A percentile compares a stretch with the other conserved stretches of the same genome.
Evolutionary conservation across 2,329 filamentous ascomycete species (phyloP).

Genomic region (Fusarium oxysporum): DNA sequence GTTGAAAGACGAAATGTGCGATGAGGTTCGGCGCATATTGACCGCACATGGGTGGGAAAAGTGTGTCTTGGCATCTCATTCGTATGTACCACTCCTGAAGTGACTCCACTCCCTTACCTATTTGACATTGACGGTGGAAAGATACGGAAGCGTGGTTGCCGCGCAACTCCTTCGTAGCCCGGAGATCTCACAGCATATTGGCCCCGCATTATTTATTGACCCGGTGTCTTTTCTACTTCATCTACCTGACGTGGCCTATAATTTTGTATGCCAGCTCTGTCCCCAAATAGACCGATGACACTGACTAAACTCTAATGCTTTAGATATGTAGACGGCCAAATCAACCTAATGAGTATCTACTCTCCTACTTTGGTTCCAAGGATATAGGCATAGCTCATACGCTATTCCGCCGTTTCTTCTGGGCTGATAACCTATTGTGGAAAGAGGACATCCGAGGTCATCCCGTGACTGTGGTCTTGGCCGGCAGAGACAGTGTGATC

Average conservation of each 20-base stretch:
- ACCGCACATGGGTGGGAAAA: slow-evolving; percentile 62
- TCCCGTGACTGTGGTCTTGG: slow-evolving; percentile 61
- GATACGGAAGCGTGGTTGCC: slow-evolving; percentile 66
- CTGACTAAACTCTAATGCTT: slow-evolving; percentile 14
- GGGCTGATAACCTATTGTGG: slow-evolving; percentile 71
- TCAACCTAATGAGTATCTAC: slow-evolving; percentile 66
- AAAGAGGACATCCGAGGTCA: slow-evolving; percentile 62
- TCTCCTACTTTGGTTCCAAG: slow-evolving; percentile 71
- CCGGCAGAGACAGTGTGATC: slow-evolving; percentile 65
- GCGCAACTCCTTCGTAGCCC: slow-evolving; percentile 64
- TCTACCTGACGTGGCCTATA: slow-evolving; percentile 72
- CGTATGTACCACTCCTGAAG: slow-evolving; percentile 36
- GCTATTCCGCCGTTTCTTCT: slow-evolving; percentile 69
- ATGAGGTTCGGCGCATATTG: slow-evolving; percentile 65
- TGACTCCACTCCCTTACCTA: not conserved
- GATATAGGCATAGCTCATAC: slow-evolving; percentile 70
- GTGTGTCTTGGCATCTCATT: slow-evolving; percentile 66
- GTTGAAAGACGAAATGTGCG: slow-evolving; percentile 60
- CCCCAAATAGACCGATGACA: not conserved
- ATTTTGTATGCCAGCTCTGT: slow-evolving; percentile 56
- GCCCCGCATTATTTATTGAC: slow-evolving; percentile 66
- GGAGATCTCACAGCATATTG: slow-evolving; percentile 52
- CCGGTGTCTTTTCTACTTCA: slow-evolving; percentile 71
- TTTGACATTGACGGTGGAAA: slow-evolving; percentile 24
- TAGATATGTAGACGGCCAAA: slow-evolving; percentile 55